phyloP scores from a whole-genome alignment of 2,329 filamentous ascomycete genomes.

The Onygena corvina region DNA sequence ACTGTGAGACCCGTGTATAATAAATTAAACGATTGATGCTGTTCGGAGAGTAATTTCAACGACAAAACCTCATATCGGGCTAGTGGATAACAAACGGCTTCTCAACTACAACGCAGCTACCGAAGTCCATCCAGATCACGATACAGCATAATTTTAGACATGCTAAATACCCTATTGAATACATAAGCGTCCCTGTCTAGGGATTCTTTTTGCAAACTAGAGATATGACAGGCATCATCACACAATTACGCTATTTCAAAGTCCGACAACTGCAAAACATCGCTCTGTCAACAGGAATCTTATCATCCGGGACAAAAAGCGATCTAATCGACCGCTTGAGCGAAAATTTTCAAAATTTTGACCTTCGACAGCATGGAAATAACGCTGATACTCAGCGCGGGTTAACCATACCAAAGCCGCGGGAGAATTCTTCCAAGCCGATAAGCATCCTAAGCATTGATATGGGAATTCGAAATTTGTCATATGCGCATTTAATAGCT shows the following conservation, averaged over 20 bases:
- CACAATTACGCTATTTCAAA: slow-evolving; percentile 37
- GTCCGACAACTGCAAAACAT: slow-evolving; percentile 45
- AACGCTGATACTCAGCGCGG: background rate
- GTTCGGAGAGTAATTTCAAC: too few species aligned
- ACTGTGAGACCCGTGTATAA: too few species aligned
- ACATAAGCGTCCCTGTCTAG: too few species aligned
- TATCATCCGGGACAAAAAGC: slow-evolving; percentile 48
- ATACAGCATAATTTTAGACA: too few species aligned
- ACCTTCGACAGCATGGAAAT: slow-evolving; percentile 8
- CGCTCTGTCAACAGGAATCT: slow-evolving; percentile 49
- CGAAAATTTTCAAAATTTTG: slow-evolving; percentile 1
- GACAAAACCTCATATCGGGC: too few species aligned
- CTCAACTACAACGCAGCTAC: too few species aligned
- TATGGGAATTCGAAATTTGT: slow-evolving; percentile 72
- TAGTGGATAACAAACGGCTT: too few species aligned
- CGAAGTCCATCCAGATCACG: too few species aligned
- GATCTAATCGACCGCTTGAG: slow-evolving; percentile 42
- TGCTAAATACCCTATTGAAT: too few species aligned
- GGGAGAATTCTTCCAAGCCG: slow-evolving; percentile 8
- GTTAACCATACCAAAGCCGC: background rate
- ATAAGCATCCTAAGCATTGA: slow-evolving; percentile 62
- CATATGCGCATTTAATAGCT: slow-evolving; percentile 52
- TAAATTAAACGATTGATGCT: too few species aligned
- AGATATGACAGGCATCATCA: background rate
- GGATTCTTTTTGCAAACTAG: background rate